Evolutionary conservation across 2,329 filamentous ascomycete genomes (phyloP), one percentile per base, ranked within the genome.

Genomic region (Arthrocladium fulminans): DNA sequence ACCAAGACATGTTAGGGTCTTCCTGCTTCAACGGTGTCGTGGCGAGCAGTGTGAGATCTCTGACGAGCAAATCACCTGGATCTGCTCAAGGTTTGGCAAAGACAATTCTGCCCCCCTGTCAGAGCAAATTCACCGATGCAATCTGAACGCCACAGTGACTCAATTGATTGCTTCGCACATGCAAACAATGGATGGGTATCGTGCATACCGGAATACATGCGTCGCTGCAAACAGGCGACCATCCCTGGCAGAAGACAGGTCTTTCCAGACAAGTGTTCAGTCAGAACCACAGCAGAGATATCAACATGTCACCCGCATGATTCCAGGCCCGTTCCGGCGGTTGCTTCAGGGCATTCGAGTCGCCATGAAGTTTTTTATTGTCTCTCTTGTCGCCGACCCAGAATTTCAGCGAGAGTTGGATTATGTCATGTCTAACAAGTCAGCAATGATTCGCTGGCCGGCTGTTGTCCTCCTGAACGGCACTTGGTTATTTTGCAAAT

Each of bases 341-440:
- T 24, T 67, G 1, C 74, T 73, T 52, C 69, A 74, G 46, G 60
- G 60, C 2, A 34, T 70, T 1, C 70, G 71, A 1, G 60, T 65
- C 2, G 62, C 65, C 47, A 60, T 72, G 51, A 76, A 76, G 46
- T 74, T 75, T 54, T 61, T 73, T 27, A 61, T 73, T 6, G 66
- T 75, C 37, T 70, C 73, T 9, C 61, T 73, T 17, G 67, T 76
- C 53, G 73, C 73, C 2, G 73, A 76, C 54, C 67, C 71, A 0
- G 73, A 76, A 53, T 74, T 71, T 51, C 69, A 75, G 52, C 63
- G 72, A 51, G 73, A 76, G 47, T 63, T 76, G 39, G 65, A 70
- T 49, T 69, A 70, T 56, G 66, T 70, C 42, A 63, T 73, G 45
- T 58, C 60, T 38, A 45, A 54, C 17, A 64, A 66, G 20, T 64